A percentile compares a stretch with the other conserved stretches of the same genome.
Conservation (phyloP, 495 filamentous ascomycete genomes). For the Beverwykella pulmonaria region DNA sequence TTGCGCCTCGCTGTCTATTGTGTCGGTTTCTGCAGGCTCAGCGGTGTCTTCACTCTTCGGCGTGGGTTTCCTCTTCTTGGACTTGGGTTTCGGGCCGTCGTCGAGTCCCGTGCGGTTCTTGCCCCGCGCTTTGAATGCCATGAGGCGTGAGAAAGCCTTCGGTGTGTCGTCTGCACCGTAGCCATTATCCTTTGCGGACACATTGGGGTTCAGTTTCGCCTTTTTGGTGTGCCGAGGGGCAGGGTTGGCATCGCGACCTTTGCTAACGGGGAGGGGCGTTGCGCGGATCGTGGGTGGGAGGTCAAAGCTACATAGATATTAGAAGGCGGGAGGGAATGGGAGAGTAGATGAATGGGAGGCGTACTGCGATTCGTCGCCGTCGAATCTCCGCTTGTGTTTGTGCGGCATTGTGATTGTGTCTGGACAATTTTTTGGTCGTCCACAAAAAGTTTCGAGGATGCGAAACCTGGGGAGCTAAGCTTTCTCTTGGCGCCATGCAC, state of each 20-base stretch:
- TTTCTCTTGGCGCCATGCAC: neutral
- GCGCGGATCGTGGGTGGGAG: slow-evolving; percentile 74
- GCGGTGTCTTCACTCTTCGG: neutral
- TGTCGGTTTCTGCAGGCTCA: neutral
- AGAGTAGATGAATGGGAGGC: slow-evolving; percentile 10
- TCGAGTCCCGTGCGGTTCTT: slow-evolving; percentile 68
- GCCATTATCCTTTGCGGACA: slow-evolving; percentile 10
- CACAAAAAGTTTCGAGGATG: slow-evolving; percentile 5
- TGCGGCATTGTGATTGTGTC: slow-evolving; percentile 67
- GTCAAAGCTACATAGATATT: slow-evolving; percentile 59
- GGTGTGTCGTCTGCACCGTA: slow-evolving; percentile 75
- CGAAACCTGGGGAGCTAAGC: neutral
- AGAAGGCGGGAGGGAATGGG: neutral
- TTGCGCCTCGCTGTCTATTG: slow-evolving; percentile 25
- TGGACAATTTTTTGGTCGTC: neutral
- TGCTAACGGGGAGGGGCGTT: slow-evolving; percentile 65
- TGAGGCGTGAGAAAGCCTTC: slow-evolving; percentile 78
- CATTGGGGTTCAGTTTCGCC: slow-evolving; percentile 42
- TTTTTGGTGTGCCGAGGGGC: slow-evolving; percentile 50
- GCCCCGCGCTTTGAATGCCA: slow-evolving; percentile 63
- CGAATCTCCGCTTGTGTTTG: slow-evolving; percentile 72
- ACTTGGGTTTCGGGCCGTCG: slow-evolving; percentile 56
- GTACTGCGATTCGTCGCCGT: slow-evolving; percentile 48
- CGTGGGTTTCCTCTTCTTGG: slow-evolving; percentile 53
- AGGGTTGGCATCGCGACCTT: slow-evolving; percentile 37